Evolutionary conservation across 2,329 filamentous ascomycete genomes (phyloP).

Genomic region (Aspergillus uvarum): DNA sequence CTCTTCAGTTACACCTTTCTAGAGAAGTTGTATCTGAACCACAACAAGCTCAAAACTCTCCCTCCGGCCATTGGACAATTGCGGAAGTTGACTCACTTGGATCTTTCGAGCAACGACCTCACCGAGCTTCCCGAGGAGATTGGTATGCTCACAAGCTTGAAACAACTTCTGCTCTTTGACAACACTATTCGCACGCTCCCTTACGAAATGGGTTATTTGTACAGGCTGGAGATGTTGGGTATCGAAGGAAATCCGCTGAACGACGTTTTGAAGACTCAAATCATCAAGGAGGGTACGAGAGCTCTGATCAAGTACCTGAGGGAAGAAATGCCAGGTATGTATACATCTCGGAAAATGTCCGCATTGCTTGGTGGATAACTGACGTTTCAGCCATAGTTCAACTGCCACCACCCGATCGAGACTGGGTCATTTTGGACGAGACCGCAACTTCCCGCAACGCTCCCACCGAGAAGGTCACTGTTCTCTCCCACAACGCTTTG

Average conservation of each 20-base stretch:
- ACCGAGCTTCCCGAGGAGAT: constrained; percentile 81
- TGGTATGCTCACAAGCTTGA: constrained; percentile 93
- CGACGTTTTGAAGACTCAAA: constrained; percentile 71
- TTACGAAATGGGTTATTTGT: constrained; percentile 82
- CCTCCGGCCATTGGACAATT: constrained; percentile 79
- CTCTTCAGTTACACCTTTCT: constrained; percentile 89
- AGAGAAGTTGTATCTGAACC: constrained; percentile 87
- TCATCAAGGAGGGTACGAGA: constrained; percentile 85
- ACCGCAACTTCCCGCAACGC: constrained; percentile 49
- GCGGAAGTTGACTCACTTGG: constrained; percentile 76
- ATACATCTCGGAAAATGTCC: not conserved
- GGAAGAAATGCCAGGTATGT: constrained; percentile 77
- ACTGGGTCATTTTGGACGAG: constrained; percentile 72
- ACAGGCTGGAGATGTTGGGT: constrained; percentile 82
- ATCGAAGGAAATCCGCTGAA: constrained; percentile 89
- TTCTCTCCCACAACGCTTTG: constrained; percentile 92
- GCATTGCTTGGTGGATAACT: constrained; percentile 13
- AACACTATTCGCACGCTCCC: constrained; percentile 83
- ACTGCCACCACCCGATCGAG: constrained; percentile 71
- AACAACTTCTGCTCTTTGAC: constrained; percentile 82
- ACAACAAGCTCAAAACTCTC: constrained; percentile 82
- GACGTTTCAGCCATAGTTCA: constrained; percentile 58
- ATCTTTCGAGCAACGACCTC: constrained; percentile 86
- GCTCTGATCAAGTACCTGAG: constrained; percentile 78
- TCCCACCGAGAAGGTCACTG: constrained; percentile 68